Evolutionary conservation across 2,329 filamentous ascomycete species (phyloP).

Genomic region (Moelleriella libera): DNA sequence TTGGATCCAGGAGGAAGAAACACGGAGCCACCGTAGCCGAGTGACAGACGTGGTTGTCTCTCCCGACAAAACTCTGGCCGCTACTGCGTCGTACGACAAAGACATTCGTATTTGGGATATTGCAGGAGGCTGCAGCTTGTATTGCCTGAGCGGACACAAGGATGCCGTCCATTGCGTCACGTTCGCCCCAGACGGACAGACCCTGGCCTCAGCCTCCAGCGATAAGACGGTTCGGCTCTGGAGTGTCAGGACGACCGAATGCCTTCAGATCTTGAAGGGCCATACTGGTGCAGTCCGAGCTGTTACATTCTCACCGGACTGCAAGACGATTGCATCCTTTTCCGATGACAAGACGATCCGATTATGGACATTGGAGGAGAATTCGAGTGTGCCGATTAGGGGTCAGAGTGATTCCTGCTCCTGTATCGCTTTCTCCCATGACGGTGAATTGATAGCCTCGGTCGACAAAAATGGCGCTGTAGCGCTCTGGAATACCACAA

Average conservation of each 20-base stretch:
- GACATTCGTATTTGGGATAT: constrained; percentile 6
- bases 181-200: constrained; percentile 4
- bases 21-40: constrained; percentile 4
- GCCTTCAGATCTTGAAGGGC: constrained; percentile 8
- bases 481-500: constrained; percentile 6
- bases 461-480: constrained; percentile 5
- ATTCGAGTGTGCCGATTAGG: constrained; percentile 7
- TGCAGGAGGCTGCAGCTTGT: constrained; percentile 3
- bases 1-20: constrained; percentile 3
- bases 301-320: constrained; percentile 9
- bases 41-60: constrained; percentile 5
- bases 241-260: constrained; percentile 1
- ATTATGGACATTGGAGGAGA: constrained; percentile 6
- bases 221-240: constrained; percentile 5
- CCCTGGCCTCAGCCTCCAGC: constrained; percentile 3
- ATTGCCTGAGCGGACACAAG: constrained; percentile 2
- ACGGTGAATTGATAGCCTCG: constrained; percentile 7
- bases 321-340: constrained; percentile 7
- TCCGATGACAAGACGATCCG: constrained; percentile 6
- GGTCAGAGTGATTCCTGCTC: constrained; percentile 5
- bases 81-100: constrained; percentile 4
- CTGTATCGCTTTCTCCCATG: constrained; percentile 7
- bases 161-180: constrained; percentile 2
- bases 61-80: constrained; percentile 4
- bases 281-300: constrained; percentile 4